Conservation (phyloP, 2,329 filamentous ascomycete genomes). For the Xylariaceae sp. region DNA sequence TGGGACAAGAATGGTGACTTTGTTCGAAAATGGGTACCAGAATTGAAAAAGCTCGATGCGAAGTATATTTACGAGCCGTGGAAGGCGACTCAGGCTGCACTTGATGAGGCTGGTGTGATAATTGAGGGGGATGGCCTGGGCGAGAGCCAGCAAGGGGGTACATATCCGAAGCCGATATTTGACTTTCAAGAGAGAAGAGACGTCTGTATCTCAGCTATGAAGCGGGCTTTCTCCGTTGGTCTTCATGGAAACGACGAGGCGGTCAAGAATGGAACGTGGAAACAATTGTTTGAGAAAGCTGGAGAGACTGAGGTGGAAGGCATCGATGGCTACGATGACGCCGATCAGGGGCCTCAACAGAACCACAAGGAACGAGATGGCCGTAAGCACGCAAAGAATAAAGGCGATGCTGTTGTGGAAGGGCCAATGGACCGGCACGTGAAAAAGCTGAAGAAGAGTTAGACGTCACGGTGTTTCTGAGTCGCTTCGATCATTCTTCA, state of each 20-base stretch:
- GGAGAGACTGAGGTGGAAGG: slow-evolving; percentile 41
- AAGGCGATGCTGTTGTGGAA: slow-evolving; percentile 20
- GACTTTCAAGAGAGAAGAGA: slow-evolving; percentile 62
- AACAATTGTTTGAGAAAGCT: slow-evolving; percentile 41
- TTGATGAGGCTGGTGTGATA: slow-evolving; percentile 62
- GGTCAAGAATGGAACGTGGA: slow-evolving; percentile 59
- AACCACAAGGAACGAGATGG: slow-evolving; percentile 3
- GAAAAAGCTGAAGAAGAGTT: slow-evolving; percentile 32
- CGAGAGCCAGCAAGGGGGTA: slow-evolving; percentile 38
- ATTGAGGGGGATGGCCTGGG: slow-evolving; percentile 49
- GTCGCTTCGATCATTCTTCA: too few species aligned
- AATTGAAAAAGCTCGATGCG: slow-evolving; percentile 56
- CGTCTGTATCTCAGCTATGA: slow-evolving; percentile 64
- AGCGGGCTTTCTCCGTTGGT: slow-evolving; percentile 62
- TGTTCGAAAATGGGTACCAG: slow-evolving; percentile 63
- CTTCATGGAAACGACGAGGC: slow-evolving; percentile 60
- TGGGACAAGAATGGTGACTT: slow-evolving; percentile 68
- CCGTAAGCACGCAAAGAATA: slow-evolving; percentile 21
- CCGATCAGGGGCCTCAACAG: slow-evolving; percentile 17
- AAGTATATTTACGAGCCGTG: slow-evolving; percentile 79
- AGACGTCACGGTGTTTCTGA: too few species aligned
- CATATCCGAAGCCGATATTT: slow-evolving; percentile 74
- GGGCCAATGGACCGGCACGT: slow-evolving; percentile 34
- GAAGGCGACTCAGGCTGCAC: slow-evolving; percentile 65
- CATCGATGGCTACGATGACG: slow-evolving; percentile 26